Evolutionary conservation across 768 basidiomycete species (phyloP), one percentile per base, ranked within the genome.

Genomic region (Arthromyces matolae): DNA sequence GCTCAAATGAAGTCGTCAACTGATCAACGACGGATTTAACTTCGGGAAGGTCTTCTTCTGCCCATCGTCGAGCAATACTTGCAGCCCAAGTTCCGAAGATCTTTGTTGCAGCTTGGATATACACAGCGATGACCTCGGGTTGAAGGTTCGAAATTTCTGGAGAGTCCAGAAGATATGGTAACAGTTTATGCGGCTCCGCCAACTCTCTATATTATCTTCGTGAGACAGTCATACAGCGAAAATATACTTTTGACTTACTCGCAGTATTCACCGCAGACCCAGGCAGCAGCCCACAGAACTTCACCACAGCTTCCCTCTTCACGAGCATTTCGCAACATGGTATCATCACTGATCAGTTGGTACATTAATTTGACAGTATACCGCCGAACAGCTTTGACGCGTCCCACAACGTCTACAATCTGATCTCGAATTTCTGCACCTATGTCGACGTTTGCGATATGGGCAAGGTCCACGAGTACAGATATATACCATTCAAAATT

Each of bases 401-500:
- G 78, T 24, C 86, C 86, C 2, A 84, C 81, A 20, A 98, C 79
- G 58, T 97, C 94, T 12, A 96, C 80, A 5, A 98, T 70, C 53
- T 93, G 88, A 51, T 92, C 83, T 10, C 84, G 78, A 45, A 97
- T 86, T 57, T 87, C 79, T 0, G 68, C 59, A 2, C 93, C 93
- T 39, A 96, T 73, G 54, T 88, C 74, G 39, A 85, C 89, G 22
- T 83, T 79, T 42, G 92, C 87, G 32, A 97, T 77, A 61, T 96
- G 91, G 0, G 91, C 84, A 8, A 98, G 74, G 60, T 97, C 93
- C 37, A 97, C 80, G 23, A 98, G 81, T 7, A 94, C 92, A 4
- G 95, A 96, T 18, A 98, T 76, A 64, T 93, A 96, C 95, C 96
- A 99, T 61, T 97, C 91, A 61, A 98, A 98, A 67, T 97, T 94